These are phyloP conservation scores for Ambrosiella cleistominuta DNA, from an alignment of 2,329 filamentous ascomycete genomes.

Conservation along the genomic window DNA sequence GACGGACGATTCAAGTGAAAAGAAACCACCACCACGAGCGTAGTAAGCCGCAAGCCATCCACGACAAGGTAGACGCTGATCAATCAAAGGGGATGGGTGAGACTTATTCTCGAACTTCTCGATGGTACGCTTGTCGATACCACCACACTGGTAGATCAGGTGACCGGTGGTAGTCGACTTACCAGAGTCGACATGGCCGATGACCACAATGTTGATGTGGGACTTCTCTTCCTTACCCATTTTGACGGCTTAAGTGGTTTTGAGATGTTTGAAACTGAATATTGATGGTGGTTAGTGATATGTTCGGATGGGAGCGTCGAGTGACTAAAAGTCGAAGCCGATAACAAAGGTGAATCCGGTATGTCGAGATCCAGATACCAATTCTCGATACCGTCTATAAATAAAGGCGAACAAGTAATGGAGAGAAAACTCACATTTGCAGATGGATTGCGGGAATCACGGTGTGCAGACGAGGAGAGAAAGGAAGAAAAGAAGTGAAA, in stretches of 20 bases:
- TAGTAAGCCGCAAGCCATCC: neutral
- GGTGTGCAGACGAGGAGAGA: slow-evolving; percentile 14
- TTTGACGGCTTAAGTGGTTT: slow-evolving; percentile 18
- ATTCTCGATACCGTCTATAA: neutral
- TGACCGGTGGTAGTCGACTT: slow-evolving; percentile 90
- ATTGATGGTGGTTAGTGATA: neutral
- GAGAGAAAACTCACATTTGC: slow-evolving; percentile 12
- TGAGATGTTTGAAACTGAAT: slow-evolving; percentile 4
- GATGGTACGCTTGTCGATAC: slow-evolving; percentile 99
- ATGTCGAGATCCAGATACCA: neutral
- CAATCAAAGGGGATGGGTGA: neutral
- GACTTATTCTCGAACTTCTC: slow-evolving; percentile 99
- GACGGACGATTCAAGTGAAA: neutral
- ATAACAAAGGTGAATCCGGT: neutral
- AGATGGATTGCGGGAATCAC: slow-evolving; percentile 14
- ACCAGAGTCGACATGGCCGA: slow-evolving; percentile 98
- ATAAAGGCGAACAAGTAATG: neutral
- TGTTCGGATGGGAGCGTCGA: neutral
- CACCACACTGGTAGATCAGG: slow-evolving; percentile 99
- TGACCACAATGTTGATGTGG: slow-evolving; percentile 97
- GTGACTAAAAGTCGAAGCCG: neutral
- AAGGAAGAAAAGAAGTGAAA: slow-evolving; percentile 13
- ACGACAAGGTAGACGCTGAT: slow-evolving; percentile 14
- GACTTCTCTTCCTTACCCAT: slow-evolving; percentile 78
- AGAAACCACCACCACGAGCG: neutral